Evolutionary conservation across 148 eudicot species (phyloP), one percentile per base, ranked within the genome.

Genomic region (Dysphania ambrosioides): DNA sequence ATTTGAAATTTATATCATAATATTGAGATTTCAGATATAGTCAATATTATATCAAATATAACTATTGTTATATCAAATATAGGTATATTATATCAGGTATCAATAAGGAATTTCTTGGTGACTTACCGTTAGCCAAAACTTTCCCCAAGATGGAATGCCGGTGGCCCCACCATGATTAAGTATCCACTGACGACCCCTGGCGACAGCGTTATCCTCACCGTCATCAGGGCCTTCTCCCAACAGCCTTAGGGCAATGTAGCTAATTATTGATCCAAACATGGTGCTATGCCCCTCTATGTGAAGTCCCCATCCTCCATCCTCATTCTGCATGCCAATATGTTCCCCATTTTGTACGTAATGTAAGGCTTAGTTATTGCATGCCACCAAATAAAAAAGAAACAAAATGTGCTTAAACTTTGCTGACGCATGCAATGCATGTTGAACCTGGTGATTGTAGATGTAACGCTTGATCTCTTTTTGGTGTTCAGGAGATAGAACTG

Each of bases 221-320:
- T 70, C 81, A n/a, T 84, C 78, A 4, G 78, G 67, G 64, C 78
- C 83, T 85, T 88, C 90, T n/a, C 92, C 90, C 0, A 86, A 82
- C 72, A 88, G 70, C 81, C 92, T 74, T 72, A 88, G 58, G 51
- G 84, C 79, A 40, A 85, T 75, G 76, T 88, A 88, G 82, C 77
- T 85, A 1, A 88, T 69, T 19, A 71, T 34, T 21, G 90, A 75
- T 23, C 92, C 86, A 77, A 88, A 86, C 75, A 88, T 68, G 71
- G 84, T 81, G 82, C 90, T 88, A 40, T 80, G 76, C 0, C 92
- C 88, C 71, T 86, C 88, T 38, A 86, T 80, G 77, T 88, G 92
- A 27, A 88, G 74, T 76, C 90, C 92, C 92, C 92, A 88, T 29
- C 92, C 92, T 58, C 92, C 92, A 74, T 88, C 92, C 66, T 76